Evolutionary conservation across 1,284 basidiomycete genomes (phyloP).

Genomic region (Mycosarcoma maydis): DNA sequence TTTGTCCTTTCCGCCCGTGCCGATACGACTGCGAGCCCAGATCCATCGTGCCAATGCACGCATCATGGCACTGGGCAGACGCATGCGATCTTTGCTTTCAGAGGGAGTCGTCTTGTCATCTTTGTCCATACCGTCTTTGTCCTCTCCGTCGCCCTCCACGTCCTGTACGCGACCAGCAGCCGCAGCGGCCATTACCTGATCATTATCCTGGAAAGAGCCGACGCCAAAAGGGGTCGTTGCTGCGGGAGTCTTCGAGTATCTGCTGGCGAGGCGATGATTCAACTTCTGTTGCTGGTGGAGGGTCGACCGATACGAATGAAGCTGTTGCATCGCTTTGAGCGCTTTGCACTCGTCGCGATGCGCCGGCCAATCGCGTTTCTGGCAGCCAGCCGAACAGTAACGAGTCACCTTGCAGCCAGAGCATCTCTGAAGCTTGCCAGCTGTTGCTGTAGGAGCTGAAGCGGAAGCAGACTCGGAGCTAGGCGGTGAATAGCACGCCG

Average conservation of each 20-base stretch:
- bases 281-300: constrained; percentile 24
- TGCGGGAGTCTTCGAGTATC: constrained; percentile 6
- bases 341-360: constrained; percentile 52
- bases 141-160: constrained; percentile 13
- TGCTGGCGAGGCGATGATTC: constrained; percentile 24
- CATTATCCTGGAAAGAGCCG: constrained; percentile 39
- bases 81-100: constrained; percentile 6
- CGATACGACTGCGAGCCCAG: constrained; percentile 38
- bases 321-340: constrained; percentile 35
- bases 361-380: constrained; percentile 38
- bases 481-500: constrained; percentile 31
- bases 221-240: constrained; percentile 22
- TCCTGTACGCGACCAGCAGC: constrained; percentile 11
- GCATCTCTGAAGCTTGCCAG: constrained; percentile 38
- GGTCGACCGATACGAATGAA: constrained; percentile 25
- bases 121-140: not conserved
- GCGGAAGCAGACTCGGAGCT: not conserved
- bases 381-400: constrained; percentile 43
- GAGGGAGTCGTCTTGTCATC: not conserved
- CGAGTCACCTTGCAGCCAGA: constrained; percentile 44
- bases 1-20: constrained; percentile 25
- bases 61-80: constrained; percentile 38
- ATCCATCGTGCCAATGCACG: constrained; percentile 43
- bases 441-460: not conserved
- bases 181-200: constrained; percentile 25